A percentile compares a stretch with the other conserved stretches of the same genome.
Conservation (phyloP, 805 yeast genomes). For the Peterozyma xylosa region DNA sequence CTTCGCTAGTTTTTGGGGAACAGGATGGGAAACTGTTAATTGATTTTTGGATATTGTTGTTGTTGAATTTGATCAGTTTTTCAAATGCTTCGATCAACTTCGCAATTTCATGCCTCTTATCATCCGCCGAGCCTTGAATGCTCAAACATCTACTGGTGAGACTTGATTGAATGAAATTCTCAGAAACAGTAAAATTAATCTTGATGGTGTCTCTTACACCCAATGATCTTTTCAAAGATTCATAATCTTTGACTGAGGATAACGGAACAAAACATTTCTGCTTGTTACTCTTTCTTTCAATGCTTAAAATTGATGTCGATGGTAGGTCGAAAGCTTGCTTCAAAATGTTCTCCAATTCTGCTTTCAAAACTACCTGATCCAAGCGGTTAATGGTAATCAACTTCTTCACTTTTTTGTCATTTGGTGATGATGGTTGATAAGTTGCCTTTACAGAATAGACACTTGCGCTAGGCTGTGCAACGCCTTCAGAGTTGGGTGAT, state of each 20-base stretch:
- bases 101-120: slow-evolving; percentile 4
- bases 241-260: slow-evolving; percentile 30
- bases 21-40: neutral
- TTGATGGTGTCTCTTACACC: slow-evolving; percentile 37
- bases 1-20: neutral
- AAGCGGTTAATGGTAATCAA: slow-evolving; percentile 5
- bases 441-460: neutral
- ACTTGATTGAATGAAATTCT: neutral
- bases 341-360: slow-evolving; percentile 3
- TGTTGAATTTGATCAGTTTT: slow-evolving; percentile 6
- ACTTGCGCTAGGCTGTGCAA: neutral
- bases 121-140: neutral
- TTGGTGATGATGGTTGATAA: neutral
- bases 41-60: slow-evolving; percentile 1
- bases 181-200: slow-evolving; percentile 16
- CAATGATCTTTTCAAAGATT: slow-evolving; percentile 35
- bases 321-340: slow-evolving; percentile 1
- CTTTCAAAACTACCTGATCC: neutral
- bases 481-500: no score
- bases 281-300: slow-evolving; percentile 39
- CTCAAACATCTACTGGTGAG: neutral
- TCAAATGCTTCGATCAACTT: slow-evolving; percentile 8
- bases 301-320: neutral
- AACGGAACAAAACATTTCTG: slow-evolving; percentile 31
- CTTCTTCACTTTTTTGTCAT: slow-evolving; percentile 2